Percentiles rank a stretch among this genome's conserved stretches.
phyloP scores from a whole-genome alignment of 345 rosid species.

The Aquilaria yunnanensis region DNA sequence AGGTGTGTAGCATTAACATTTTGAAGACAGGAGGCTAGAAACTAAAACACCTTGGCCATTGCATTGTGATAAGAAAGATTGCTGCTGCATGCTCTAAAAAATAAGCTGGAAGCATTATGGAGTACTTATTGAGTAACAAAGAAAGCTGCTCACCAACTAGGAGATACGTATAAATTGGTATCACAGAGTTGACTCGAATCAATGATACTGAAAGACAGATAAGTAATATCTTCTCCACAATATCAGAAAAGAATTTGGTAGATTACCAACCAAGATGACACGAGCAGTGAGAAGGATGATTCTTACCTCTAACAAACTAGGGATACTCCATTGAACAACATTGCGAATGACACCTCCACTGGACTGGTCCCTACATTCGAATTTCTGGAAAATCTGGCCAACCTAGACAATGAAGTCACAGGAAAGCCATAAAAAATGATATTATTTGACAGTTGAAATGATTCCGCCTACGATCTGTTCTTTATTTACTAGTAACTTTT shows the following conservation, averaged over 20 bases:
- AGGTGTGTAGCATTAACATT: too few species aligned
- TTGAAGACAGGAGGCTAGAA: too few species aligned
- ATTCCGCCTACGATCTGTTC: too few species aligned
- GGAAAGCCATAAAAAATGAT: too few species aligned
- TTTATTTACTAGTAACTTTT: too few species aligned
- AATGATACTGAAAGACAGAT: too few species aligned
- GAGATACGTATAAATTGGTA: neutral
- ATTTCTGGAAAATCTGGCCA: slow-evolving; percentile 83
- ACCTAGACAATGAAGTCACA: slow-evolving; percentile 28
- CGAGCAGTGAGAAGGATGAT: slow-evolving; percentile 9
- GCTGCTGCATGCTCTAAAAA: too few species aligned
- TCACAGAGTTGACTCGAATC: neutral
- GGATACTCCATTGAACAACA: slow-evolving; percentile 84
- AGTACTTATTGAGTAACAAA: neutral
- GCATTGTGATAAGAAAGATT: too few species aligned
- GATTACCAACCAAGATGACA: slow-evolving; percentile 10
- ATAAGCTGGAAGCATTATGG: too few species aligned
- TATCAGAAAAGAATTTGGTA: neutral
- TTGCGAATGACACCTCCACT: slow-evolving; percentile 65
- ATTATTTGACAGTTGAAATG: too few species aligned
- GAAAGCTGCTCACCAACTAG: neutral
- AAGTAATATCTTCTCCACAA: too few species aligned
- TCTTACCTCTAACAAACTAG: slow-evolving; percentile 65
- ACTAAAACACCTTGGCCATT: too few species aligned
- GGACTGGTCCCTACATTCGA: slow-evolving; percentile 52